Base-by-base conservation (phyloP, 176 grass and related monocot genomes). In the Triticum timopheevii region DNA sequence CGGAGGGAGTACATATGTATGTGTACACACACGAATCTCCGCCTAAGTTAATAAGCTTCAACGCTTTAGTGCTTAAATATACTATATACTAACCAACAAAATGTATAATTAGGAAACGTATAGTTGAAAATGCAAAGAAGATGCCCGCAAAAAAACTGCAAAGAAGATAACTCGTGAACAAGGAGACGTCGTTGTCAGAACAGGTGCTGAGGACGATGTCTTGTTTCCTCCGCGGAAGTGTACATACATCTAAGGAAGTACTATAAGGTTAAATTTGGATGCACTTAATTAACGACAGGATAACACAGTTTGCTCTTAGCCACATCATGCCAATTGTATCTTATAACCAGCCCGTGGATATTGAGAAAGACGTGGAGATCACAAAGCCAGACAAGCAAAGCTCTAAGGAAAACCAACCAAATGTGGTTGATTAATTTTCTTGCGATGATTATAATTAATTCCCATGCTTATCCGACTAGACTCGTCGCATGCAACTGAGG, bases 291-390 rank as follows among this genome's bases (percentile, higher is more conserved):
- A 38, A 70, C 10, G 35, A 70, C 34, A 2, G 34, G 67, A 70
- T 70, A 70, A 70, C 67, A 70, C 67, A 70, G 67, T 70, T 38
- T 70, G 67, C 67, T 70, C 67, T 38, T 36, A 70, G 34, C 67
- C 35, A 38, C 19, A 70, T 70, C 8, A 35, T 70, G 67, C 67
- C 35, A 70, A 70, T 70, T 10, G 33, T 70, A 70, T 36, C 17
- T 59, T 22, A 38, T 11, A 22, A 36, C 34, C 20, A 38, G 6
- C 19, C 34, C 67, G 10, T 39, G 35, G 19, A 70, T 38, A 38
- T 38, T 70, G 67, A 36, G 67, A n/a, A 39, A 70, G 67, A 17
- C 67, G 67, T 39, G 34, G 67, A 70, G 67, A 38, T 1, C 19
- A 22, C 34, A 70, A 70, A 70, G 67, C 34, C 67, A 70, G 1